Percentiles rank a stretch among this genome's conserved stretches.
These are phyloP conservation scores for Rhodofomes roseus DNA, from an alignment of 1,284 basidiomycete species.

Conservation along the genomic window DNA sequence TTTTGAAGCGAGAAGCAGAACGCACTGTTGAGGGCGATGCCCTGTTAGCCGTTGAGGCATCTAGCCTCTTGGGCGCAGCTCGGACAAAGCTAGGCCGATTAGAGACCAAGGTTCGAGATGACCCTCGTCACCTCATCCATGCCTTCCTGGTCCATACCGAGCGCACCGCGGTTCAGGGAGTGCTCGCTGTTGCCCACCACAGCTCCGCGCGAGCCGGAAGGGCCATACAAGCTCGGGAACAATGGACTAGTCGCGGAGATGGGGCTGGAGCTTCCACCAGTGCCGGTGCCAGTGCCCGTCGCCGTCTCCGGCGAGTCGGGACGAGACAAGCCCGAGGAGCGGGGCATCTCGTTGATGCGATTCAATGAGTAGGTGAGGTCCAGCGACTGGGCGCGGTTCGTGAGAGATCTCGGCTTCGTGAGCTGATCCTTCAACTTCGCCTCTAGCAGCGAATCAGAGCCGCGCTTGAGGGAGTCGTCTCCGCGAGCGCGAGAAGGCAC, in stretches of 20 bases:
- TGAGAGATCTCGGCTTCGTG: constrained; percentile 69
- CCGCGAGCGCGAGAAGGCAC: constrained; percentile 59
- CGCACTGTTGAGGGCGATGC: not conserved
- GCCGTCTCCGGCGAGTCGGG: constrained; percentile 78
- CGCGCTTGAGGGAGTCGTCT: constrained; percentile 78
- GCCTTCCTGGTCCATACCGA: constrained; percentile 54
- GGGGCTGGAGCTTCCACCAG: constrained; percentile 68
- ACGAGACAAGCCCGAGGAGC: constrained; percentile 45
- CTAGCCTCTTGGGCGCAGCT: not conserved
- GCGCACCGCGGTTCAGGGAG: constrained; percentile 35
- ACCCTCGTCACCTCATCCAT: constrained; percentile 74
- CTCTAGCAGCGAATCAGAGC: constrained; percentile 85
- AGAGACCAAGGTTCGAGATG: constrained; percentile 75
- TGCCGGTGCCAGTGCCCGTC: constrained; percentile 50
- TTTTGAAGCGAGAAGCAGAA: not conserved
- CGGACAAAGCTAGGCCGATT: constrained; percentile 10
- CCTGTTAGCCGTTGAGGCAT: not conserved
- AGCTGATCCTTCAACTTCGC: constrained; percentile 80
- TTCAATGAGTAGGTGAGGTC: constrained; percentile 76
- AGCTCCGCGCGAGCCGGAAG: constrained; percentile 42
- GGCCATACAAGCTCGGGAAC: constrained; percentile 80
- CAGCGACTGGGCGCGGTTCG: constrained; percentile 78
- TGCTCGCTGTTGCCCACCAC: constrained; percentile 32
- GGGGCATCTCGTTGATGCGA: constrained; percentile 65
- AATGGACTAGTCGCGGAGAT: constrained; percentile 70